Percentiles rank a stretch among this genome's conserved stretches.
Evolutionary conservation across 495 filamentous ascomycete species (phyloP).

Genomic region (Hypoxylon rickii): DNA sequence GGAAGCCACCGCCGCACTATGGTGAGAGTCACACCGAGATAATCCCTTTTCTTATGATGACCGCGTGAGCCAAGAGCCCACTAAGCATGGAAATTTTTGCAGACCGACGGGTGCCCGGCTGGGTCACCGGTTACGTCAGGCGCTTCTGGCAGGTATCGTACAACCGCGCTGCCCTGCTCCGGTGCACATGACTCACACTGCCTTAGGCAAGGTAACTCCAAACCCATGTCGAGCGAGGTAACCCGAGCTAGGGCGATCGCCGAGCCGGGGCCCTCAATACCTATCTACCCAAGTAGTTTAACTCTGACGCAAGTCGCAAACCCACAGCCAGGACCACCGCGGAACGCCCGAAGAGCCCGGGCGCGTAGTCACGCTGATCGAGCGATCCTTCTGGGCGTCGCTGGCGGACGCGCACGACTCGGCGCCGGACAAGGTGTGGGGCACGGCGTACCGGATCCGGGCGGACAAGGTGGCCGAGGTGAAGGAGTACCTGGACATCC

Average conservation of each 20-base stretch:
- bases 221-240: too few relatives aligned
- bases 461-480: slow-evolving; percentile 75
- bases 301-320: neutral
- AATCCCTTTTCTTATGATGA: neutral
- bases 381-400: slow-evolving; percentile 76
- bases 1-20: slow-evolving; percentile 96
- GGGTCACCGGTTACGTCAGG: slow-evolving; percentile 91
- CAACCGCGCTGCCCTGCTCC: slow-evolving; percentile 5
- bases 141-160: slow-evolving; percentile 92
- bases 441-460: slow-evolving; percentile 88
- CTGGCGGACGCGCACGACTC: slow-evolving; percentile 70
- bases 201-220: slow-evolving; percentile 60
- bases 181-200: slow-evolving; percentile 26
- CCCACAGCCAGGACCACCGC: slow-evolving; percentile 82
- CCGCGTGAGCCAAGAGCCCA: slow-evolving; percentile 22
- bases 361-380: slow-evolving; percentile 91
- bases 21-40: slow-evolving; percentile 60
- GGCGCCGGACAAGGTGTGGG: slow-evolving; percentile 75
- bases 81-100: slow-evolving; percentile 5
- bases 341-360: slow-evolving; percentile 87
- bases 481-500: slow-evolving; percentile 87
- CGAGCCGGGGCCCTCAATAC: too few relatives aligned
- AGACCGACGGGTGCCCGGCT: slow-evolving; percentile 88
- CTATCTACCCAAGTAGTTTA: slow-evolving; percentile 2
- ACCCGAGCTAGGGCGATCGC: too few relatives aligned